Percentiles rank a stretch among this genome's conserved stretches.
Conservation (phyloP, 2,329 filamentous ascomycete species). For the Epichloe gansuensis region DNA sequence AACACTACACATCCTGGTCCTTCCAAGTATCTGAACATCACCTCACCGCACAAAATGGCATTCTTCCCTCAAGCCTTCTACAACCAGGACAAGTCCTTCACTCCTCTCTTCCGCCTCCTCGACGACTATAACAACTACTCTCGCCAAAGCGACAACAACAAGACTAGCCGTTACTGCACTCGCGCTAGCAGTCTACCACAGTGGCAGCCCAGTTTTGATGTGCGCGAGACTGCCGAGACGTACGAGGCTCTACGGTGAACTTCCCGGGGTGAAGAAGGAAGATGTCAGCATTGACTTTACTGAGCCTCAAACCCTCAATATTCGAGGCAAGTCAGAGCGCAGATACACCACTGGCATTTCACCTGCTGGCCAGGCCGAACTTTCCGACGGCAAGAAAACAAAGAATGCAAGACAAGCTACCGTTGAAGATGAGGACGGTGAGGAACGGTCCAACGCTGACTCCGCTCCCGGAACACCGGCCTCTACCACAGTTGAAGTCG, state of each 20-base stretch:
- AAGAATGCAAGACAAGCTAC: slow-evolving; percentile 42
- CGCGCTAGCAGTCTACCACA: slow-evolving; percentile 27
- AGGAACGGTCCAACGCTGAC: slow-evolving; percentile 13
- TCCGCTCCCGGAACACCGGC: slow-evolving; percentile 3
- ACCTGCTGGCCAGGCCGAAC: slow-evolving; percentile 35
- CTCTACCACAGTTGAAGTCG: slow-evolving; percentile 11
- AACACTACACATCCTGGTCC: not conserved
- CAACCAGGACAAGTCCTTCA: slow-evolving; percentile 39
- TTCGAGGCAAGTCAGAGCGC: slow-evolving; percentile 59
- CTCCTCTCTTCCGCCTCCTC: slow-evolving; percentile 51
- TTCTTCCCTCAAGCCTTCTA: slow-evolving; percentile 45
- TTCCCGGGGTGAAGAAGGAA: slow-evolving; percentile 63
- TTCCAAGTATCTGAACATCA: slow-evolving; percentile 12
- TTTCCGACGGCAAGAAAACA: slow-evolving; percentile 27
- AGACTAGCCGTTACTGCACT: slow-evolving; percentile 14
- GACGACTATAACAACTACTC: slow-evolving; percentile 51
- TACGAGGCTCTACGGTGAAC: slow-evolving; percentile 72
- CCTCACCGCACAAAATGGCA: slow-evolving; percentile 37
- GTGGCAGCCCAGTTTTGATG: slow-evolving; percentile 69
- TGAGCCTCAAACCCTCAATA: slow-evolving; percentile 58
- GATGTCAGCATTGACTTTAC: slow-evolving; percentile 69
- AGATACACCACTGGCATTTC: slow-evolving; percentile 43
- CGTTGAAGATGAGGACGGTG: slow-evolving; percentile 49
- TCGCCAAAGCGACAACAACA: slow-evolving; percentile 21
- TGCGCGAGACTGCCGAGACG: slow-evolving; percentile 53